phyloP scores from a whole-genome alignment of 2,329 filamentous ascomycete species.

The Xylaria sp. region DNA sequence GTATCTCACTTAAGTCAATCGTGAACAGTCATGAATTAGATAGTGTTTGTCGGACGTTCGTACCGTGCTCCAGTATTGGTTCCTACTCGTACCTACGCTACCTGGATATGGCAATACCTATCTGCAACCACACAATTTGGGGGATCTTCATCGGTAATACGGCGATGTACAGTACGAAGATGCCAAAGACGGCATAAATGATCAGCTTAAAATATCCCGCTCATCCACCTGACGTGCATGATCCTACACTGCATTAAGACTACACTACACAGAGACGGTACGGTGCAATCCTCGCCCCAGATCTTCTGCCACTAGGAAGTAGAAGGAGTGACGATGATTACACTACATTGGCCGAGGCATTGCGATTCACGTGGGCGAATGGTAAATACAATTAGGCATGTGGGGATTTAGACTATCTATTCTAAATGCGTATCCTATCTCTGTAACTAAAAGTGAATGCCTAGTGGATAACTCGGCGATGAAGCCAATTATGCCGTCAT shows the following conservation, averaged over 20 bases:
- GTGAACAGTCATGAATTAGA: conserved; percentile 7
- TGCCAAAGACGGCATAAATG: conserved; percentile 5
- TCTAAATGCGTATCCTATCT: neutral
- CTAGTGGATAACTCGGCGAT: neutral
- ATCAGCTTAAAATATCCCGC: conserved; percentile 26
- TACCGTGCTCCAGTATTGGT: too few relatives aligned
- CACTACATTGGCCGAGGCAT: neutral
- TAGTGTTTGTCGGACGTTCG: too few relatives aligned
- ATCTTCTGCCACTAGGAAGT: conserved; percentile 1
- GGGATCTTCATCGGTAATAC: neutral
- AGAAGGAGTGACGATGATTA: neutral
- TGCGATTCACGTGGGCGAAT: neutral
- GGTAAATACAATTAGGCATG: neutral
- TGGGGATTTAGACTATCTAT: neutral
- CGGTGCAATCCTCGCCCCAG: conserved; percentile 19
- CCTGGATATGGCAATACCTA: too few relatives aligned
- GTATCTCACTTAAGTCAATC: neutral
- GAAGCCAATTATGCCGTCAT: conserved; percentile 20
- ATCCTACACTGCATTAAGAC: too few relatives aligned
- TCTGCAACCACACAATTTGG: neutral
- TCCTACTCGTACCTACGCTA: too few relatives aligned
- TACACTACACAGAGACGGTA: too few relatives aligned
- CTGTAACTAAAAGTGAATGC: neutral
- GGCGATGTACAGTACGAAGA: neutral
- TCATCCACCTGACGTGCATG: conserved; percentile 18